Base-by-base conservation (phyloP, 2,329 filamentous ascomycete species). In the Colletotrichum echinochloae region DNA sequence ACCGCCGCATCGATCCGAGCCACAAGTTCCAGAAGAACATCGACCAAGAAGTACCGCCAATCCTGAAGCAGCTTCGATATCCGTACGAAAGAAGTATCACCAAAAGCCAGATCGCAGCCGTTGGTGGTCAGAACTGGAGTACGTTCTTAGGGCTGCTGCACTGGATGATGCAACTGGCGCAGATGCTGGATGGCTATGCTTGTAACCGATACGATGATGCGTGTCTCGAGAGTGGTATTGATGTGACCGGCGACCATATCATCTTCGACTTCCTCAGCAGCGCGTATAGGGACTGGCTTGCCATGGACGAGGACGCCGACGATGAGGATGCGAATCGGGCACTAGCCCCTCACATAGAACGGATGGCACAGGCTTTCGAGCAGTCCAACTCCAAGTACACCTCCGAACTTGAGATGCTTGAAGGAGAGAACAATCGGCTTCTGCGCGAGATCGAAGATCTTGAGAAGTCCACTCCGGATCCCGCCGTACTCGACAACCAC, bases 91-190 rank as follows among this genome's bases (percentile, higher is more conserved):
- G 94, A 81, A 95, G 91, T 77, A 98, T 99, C 76, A 97, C 94
- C 65, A 99, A 98, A 81, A 97, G 94, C 62, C 94, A 97, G 78
- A 94, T 99, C 68, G 90, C 94, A 0, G 96, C 97, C 2, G 96
- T 98, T 0, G 96, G 96, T 74, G 95, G 95, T 3, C 94, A 97
- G 81, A 98, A 98, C 78, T 99, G 96, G 96, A 92, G 92, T 72
- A 96, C 94, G 0, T 98, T 99, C 77, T 85, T 99, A 16, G 96
- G 95, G 0, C 85, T 99, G 79, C 86, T 99, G 60, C 95, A 99
- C 82, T 99, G 96, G 96, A 95, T 99, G 90, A 97, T 99, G 95
- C 95, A 98, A 81, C 85, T 99, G 61, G 94, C 94, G 5, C 91
- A 95, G 75, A 97, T 98, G 91, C 89, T 98, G 77, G 95, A 98